These are phyloP conservation scores for Candida tunisiensis DNA, from an alignment of 1,139 yeast genomes.

Conservation along the genomic window DNA sequence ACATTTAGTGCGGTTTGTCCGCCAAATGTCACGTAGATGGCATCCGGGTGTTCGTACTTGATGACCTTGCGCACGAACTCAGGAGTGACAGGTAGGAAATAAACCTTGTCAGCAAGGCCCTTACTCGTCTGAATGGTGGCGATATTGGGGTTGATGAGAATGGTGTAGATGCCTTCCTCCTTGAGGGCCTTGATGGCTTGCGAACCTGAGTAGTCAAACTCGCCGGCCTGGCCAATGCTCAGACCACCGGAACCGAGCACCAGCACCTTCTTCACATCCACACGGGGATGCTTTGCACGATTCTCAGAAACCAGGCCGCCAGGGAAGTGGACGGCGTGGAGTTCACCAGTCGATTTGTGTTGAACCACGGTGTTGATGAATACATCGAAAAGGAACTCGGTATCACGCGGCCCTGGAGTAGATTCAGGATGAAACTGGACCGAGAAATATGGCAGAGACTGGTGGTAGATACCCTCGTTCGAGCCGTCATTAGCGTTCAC, in stretches of 20 bases:
- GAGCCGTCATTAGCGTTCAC: constrained; percentile 95
- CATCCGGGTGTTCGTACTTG: constrained; percentile 89
- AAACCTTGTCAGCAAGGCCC: constrained; percentile 86
- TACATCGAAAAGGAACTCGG: constrained; percentile 92
- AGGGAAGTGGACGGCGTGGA: constrained; percentile 74
- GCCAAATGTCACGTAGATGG: constrained; percentile 93
- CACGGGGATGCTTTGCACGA: constrained; percentile 31
- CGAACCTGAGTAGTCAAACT: constrained; percentile 95
- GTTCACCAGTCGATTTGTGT: constrained; percentile 35
- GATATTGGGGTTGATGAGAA: constrained; percentile 89
- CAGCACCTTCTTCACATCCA: constrained; percentile 80
- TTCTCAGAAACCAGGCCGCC: constrained; percentile 71
- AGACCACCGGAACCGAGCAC: constrained; percentile 98
- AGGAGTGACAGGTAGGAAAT: constrained; percentile 89
- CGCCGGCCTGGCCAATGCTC: constrained; percentile 99
- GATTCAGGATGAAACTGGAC: constrained; percentile 99
- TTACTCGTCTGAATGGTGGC: constrained; percentile 98
- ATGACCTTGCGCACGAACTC: constrained; percentile 94
- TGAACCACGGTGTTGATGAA: constrained; percentile 73
- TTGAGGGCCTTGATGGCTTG: constrained; percentile 68
- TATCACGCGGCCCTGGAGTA: constrained; percentile 98
- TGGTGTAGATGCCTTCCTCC: constrained; percentile 94
- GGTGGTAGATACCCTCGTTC: constrained; percentile 95
- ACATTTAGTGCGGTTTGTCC: constrained; percentile 97
- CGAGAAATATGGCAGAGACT: constrained; percentile 81